phyloP scores from a whole-genome alignment of 331 rosid species.

The Malus hybrid region DNA sequence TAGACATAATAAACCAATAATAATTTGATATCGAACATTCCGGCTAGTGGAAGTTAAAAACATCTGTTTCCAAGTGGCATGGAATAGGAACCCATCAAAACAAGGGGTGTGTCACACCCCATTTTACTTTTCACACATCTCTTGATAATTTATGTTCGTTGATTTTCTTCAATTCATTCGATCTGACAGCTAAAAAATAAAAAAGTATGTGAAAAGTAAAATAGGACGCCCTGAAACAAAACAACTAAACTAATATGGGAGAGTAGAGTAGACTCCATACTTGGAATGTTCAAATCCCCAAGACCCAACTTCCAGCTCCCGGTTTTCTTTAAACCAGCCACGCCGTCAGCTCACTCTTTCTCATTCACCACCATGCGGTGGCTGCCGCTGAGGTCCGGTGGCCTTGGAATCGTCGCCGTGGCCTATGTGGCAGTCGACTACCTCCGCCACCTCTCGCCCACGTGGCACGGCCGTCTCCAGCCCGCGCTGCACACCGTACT shows the following conservation, averaged over 20 bases:
- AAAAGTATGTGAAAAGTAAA: too few relatives aligned
- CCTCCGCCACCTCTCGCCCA: conserved; percentile 70
- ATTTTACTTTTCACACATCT: too few relatives aligned
- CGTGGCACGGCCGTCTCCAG: conserved; percentile 74
- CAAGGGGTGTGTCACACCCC: too few relatives aligned
- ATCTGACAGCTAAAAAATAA: too few relatives aligned
- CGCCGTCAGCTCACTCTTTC: background rate
- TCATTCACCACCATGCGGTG: conserved; percentile 33
- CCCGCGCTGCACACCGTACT: conserved; percentile 61
- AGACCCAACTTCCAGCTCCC: background rate
- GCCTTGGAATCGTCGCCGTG: conserved; percentile 77
- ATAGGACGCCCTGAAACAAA: background rate
- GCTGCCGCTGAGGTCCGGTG: conserved; percentile 41
- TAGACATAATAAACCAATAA: too few relatives aligned
- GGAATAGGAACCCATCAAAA: too few relatives aligned
- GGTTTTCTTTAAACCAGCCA: background rate
- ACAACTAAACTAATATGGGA: background rate
- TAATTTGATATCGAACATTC: too few relatives aligned
- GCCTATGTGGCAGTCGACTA: conserved; percentile 76
- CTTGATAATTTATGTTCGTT: too few relatives aligned
- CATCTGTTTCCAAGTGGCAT: too few relatives aligned
- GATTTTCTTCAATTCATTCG: too few relatives aligned
- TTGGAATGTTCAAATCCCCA: background rate
- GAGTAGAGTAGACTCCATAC: too few relatives aligned
- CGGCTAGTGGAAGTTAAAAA: too few relatives aligned